These are phyloP conservation scores for Phragmites australis DNA, from an alignment of 176 grass and related monocot genomes.

Conservation along the genomic window DNA sequence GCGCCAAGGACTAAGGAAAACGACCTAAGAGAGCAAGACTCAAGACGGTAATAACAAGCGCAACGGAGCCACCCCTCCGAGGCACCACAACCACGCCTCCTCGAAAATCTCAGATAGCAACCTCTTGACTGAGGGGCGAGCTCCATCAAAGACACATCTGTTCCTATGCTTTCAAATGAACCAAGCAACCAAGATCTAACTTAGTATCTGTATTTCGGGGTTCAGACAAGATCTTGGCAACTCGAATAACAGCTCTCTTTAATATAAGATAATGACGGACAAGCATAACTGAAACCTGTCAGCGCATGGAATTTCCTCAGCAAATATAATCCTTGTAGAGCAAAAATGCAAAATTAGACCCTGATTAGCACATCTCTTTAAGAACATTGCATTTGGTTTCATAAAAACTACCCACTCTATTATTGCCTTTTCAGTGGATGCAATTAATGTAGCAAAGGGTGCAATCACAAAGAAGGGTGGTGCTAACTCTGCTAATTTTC, in stretches of 20 bases:
- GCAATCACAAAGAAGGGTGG: not conserved
- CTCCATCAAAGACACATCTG: too few species aligned
- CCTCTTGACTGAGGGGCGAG: too few species aligned
- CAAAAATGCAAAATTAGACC: not conserved
- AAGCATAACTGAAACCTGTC: not conserved
- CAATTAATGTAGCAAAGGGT: not conserved
- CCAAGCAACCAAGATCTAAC: too few species aligned
- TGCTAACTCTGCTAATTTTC: slow-evolving; percentile 21
- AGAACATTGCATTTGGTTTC: not conserved
- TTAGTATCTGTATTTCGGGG: not conserved
- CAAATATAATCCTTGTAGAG: not conserved
- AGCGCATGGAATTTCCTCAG: not conserved
- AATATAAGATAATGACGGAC: not conserved
- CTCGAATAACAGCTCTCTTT: not conserved
- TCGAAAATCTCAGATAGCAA: too few species aligned
- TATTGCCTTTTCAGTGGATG: not conserved
- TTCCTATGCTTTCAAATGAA: too few species aligned
- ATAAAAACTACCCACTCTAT: not conserved
- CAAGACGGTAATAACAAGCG: too few species aligned
- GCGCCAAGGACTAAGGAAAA: too few species aligned
- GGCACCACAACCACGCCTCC: too few species aligned
- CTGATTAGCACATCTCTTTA: not conserved
- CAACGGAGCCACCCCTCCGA: too few species aligned
- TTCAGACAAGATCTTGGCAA: not conserved
- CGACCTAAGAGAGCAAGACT: too few species aligned